Base-by-base conservation (phyloP, 768 basidiomycete species). In the Pholiota molesta region DNA sequence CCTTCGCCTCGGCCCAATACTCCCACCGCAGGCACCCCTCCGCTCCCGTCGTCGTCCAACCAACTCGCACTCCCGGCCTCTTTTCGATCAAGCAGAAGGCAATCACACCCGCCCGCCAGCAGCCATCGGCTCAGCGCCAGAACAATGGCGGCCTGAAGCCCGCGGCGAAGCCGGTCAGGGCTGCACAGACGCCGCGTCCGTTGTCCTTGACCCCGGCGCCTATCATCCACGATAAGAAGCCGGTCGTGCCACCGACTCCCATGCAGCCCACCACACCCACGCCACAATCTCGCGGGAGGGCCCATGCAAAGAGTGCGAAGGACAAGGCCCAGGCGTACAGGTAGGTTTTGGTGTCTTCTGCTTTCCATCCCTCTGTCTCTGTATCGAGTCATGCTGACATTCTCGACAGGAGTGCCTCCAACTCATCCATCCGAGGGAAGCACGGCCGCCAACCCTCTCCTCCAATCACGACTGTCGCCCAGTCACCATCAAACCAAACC, bases 51-150 rank as follows among this genome's bases (percentile, higher is more conserved):
- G 83, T 88, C 68, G 80, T 90, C 4, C 88, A 90, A 72, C 86
- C 91, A 3, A 90, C 91, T 13, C 82, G 82, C 58, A 90, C 85
- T 0, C 91, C 90, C 0, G 91, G 91, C 70, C 81, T 92, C 9
- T 82, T 92, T 55, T 83, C 86, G 52, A 80, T 92, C 54, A 89
- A 86, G 79, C 86, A 86, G 13, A 57, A 65, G 49, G 75, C 75
- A 37, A 28, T 68, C 26, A 55, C 71, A 21, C 69, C 72, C 5
- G 67, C 69, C 8, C 68, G 70, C 52, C 69, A 70, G 61, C 51
- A 16, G 40, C 31, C 70, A n/a, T 57, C 72, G 17, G 70, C 71
- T 3, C 68, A 73, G 33, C 67, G 70, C 52, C 69, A 69, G 62
- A 74, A 66, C 63, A 73, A 67, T 23, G 71, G 52, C 21, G 53